Evolutionary conservation across 2,329 filamentous ascomycete genomes (phyloP).

Genomic region (Parastagonospora avenae): DNA sequence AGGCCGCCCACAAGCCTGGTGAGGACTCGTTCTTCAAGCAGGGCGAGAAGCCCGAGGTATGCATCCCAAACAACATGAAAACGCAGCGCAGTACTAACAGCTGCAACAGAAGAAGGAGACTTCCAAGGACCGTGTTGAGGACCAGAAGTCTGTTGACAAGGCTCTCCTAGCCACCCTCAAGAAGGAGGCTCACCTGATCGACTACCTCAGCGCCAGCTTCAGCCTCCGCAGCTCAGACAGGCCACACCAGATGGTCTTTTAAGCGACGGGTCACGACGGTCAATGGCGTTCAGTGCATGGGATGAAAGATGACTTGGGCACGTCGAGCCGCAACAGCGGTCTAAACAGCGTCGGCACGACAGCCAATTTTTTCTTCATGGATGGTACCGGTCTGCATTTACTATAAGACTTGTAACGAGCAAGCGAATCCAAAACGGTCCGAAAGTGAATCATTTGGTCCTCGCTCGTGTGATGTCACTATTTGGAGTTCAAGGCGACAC

Average conservation of each 20-base stretch:
- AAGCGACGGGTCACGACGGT: constrained; percentile 52
- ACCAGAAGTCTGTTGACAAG: constrained; percentile 99
- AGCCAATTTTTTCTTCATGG: constrained; percentile 46
- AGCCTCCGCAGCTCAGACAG: constrained; percentile 99
- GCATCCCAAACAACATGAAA: constrained; percentile 37
- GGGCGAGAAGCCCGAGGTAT: constrained; percentile 95
- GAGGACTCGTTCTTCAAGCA: constrained; percentile 99
- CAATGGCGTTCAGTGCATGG: constrained; percentile 49
- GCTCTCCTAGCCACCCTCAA: constrained; percentile 93
- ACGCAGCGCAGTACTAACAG: constrained; percentile 18
- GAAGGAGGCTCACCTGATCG: constrained; percentile 93
- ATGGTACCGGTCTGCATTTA: constrained; percentile 48
- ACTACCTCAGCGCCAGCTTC: constrained; percentile 95
- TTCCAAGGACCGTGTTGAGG: constrained; percentile 85
- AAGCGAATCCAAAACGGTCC: constrained; percentile 49
- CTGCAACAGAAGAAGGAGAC: constrained; percentile 88
- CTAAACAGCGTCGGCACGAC: constrained; percentile 40
- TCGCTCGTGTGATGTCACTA: constrained; percentile 43
- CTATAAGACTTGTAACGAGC: constrained; percentile 49
- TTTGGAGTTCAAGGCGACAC: constrained; percentile 31
- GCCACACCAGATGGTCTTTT: constrained; percentile 99
- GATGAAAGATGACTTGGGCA: constrained; percentile 49
- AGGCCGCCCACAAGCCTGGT: constrained; percentile 90
- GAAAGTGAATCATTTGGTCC: constrained; percentile 42
- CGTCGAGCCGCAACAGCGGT: constrained; percentile 49